phyloP scores from a whole-genome alignment of 2,329 filamentous ascomycete species.

The Colletotrichum tanaceti region DNA sequence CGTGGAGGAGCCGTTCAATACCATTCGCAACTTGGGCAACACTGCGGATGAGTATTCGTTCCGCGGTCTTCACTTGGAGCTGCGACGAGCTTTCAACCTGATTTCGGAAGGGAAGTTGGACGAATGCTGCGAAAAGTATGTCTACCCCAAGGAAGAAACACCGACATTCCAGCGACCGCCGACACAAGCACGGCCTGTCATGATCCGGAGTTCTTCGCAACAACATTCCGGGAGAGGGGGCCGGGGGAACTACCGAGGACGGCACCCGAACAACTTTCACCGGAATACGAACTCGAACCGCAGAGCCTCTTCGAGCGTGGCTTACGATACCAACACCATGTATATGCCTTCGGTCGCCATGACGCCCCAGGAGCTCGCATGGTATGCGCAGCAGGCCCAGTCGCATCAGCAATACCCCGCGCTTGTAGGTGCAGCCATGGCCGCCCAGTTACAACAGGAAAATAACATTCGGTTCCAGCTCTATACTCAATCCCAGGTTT shows the following conservation, averaged over 20 bases:
- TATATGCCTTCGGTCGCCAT: constrained; percentile 59
- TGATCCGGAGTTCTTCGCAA: constrained; percentile 71
- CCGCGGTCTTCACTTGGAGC: constrained; percentile 87
- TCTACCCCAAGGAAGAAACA: constrained; percentile 86
- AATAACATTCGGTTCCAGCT: constrained; percentile 39
- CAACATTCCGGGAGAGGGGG: constrained; percentile 63
- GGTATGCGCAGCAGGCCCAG: constrained; percentile 58
- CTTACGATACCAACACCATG: constrained; percentile 61
- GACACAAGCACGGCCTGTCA: constrained; percentile 64
- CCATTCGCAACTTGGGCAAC: constrained; percentile 88
- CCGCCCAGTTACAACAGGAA: constrained; percentile 42
- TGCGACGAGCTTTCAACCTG: constrained; percentile 87
- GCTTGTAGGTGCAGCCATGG: constrained; percentile 40
- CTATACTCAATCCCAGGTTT: constrained; percentile 42
- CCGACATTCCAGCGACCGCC: constrained; percentile 67
- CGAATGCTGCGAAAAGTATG: constrained; percentile 87
- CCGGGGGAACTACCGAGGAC: constrained; percentile 61
- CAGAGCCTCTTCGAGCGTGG: constrained; percentile 64
- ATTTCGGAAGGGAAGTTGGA: constrained; percentile 82
- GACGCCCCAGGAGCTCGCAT: constrained; percentile 59
- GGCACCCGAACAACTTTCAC: constrained; percentile 58
- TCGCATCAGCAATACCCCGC: constrained; percentile 52
- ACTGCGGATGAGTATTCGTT: constrained; percentile 97
- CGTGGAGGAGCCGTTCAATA: constrained; percentile 97
- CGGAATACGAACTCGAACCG: constrained; percentile 60